Percentiles rank a stretch among this genome's conserved stretches.
Conservation (phyloP, 306 rosid genomes). For the Argentina anserina region DNA sequence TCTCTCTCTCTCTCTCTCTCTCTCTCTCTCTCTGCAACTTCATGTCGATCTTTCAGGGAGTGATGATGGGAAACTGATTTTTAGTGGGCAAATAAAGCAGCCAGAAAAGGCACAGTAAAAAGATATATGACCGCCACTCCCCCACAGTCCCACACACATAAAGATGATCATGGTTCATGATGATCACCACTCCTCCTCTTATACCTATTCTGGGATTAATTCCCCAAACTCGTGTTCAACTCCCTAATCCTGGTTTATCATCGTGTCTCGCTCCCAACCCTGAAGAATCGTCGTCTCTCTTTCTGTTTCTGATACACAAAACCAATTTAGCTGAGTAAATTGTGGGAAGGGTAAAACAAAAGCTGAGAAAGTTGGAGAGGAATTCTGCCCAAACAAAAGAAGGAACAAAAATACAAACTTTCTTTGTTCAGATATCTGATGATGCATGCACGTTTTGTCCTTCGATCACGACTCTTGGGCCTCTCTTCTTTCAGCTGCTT, state of each 20-base stretch:
- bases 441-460: constrained; percentile 66
- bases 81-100: constrained; percentile 35
- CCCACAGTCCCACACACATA: constrained; percentile 7
- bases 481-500: constrained; percentile 38
- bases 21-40: constrained; percentile 33
- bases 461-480: constrained; percentile 50
- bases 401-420: constrained; percentile 50
- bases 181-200: background rate
- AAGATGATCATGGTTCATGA: background rate
- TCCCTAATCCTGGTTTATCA: constrained; percentile 24
- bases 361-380: background rate
- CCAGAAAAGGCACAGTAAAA: constrained; percentile 11
- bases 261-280: constrained; percentile 1
- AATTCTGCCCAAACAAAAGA: constrained; percentile 30
- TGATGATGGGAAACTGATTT: constrained; percentile 35
- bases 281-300: background rate
- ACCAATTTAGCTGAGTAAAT: constrained; percentile 19
- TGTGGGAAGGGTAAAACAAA: background rate
- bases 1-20: constrained; percentile 14
- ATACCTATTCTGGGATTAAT: constrained; percentile 7
- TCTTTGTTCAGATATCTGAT: constrained; percentile 39
- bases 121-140: constrained; percentile 24
- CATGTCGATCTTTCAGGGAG: constrained; percentile 36
- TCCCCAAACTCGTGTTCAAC: background rate
- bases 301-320: background rate